phyloP scores from a whole-genome alignment of 164 flowering plant species.

The Berberis vulgaris region DNA sequence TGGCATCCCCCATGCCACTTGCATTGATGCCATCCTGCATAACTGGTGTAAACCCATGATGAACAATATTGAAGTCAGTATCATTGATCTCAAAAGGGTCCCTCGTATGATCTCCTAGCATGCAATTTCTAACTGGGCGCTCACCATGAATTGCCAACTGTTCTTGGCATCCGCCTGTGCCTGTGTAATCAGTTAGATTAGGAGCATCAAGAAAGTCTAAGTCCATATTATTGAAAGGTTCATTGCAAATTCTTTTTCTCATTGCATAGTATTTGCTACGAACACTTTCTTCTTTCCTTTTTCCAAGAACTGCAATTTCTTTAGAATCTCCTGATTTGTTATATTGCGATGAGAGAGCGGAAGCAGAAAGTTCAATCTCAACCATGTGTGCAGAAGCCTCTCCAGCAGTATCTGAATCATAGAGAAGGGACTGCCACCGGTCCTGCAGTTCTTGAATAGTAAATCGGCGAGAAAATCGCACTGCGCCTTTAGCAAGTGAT shows the following conservation, averaged over 20 bases:
- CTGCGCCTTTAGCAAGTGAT: slow-evolving; percentile 93
- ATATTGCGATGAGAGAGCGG: slow-evolving; percentile 23
- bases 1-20: slow-evolving; percentile 7
- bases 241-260: slow-evolving; percentile 61
- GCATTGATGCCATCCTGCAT: slow-evolving; percentile 16
- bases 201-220: slow-evolving; percentile 36
- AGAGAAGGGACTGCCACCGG: slow-evolving; percentile 81
- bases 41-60: slow-evolving; percentile 33
- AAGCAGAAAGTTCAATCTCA: slow-evolving; percentile 36
- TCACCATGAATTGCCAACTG: slow-evolving; percentile 18
- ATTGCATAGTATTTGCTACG: slow-evolving; percentile 63
- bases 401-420: slow-evolving; percentile 57
- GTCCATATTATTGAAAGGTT: slow-evolving; percentile 39
- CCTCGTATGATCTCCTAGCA: slow-evolving; percentile 25
- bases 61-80: slow-evolving; percentile 30
- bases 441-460: slow-evolving; percentile 61
- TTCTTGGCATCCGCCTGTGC: slow-evolving; percentile 15
- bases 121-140: slow-evolving; percentile 19
- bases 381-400: slow-evolving; percentile 56
- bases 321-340: slow-evolving; percentile 28
- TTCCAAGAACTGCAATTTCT: slow-evolving; percentile 28
- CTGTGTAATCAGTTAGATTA: slow-evolving; percentile 20
- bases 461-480: slow-evolving; percentile 65
- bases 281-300: slow-evolving; percentile 61
- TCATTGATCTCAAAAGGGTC: slow-evolving; percentile 39